These are phyloP conservation scores for Hemisphaericaspora xylofermentans DNA, from an alignment of 1,139 yeast genomes.

Conservation along the genomic window DNA sequence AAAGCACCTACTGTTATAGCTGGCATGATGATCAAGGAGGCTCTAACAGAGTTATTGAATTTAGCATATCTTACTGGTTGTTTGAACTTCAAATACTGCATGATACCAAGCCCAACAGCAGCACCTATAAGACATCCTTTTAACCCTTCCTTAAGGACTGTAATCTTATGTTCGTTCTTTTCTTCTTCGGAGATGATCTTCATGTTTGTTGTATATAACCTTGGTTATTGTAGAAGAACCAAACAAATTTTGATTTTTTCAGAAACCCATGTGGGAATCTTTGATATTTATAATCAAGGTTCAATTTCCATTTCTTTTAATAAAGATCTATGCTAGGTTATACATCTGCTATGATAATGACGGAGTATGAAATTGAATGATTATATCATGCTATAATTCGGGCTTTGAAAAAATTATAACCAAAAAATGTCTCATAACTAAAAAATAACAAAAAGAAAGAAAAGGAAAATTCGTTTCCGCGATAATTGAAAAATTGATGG, in stretches of 20 bases:
- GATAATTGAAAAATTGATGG: not conserved
- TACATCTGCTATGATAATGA: not conserved
- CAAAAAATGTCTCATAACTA: no score
- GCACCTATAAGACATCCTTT: constrained; percentile 63
- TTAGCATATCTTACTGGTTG: constrained; percentile 20
- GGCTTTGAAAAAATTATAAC: not conserved
- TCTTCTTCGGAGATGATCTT: constrained; percentile 68
- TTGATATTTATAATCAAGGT: no score
- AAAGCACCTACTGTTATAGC: constrained; percentile 56
- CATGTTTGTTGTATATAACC: constrained; percentile 38
- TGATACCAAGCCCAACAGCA: constrained; percentile 50
- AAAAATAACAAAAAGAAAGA: no score
- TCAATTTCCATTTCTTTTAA: no score
- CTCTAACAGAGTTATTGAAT: constrained; percentile 47
- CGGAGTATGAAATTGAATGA: not conserved
- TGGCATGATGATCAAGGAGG: constrained; percentile 61
- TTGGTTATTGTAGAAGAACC: not conserved
- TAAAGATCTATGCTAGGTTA: no score
- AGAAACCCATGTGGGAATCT: no score
- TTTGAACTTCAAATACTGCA: constrained; percentile 24
- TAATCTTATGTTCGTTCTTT: constrained; percentile 58
- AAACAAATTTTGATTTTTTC: no score
- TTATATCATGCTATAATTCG: not conserved
- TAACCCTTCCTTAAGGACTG: constrained; percentile 57
- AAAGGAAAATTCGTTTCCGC: not conserved